Evolutionary conservation across 805 yeast species (phyloP).

Genomic region (Brettanomyces naardenensis): DNA sequence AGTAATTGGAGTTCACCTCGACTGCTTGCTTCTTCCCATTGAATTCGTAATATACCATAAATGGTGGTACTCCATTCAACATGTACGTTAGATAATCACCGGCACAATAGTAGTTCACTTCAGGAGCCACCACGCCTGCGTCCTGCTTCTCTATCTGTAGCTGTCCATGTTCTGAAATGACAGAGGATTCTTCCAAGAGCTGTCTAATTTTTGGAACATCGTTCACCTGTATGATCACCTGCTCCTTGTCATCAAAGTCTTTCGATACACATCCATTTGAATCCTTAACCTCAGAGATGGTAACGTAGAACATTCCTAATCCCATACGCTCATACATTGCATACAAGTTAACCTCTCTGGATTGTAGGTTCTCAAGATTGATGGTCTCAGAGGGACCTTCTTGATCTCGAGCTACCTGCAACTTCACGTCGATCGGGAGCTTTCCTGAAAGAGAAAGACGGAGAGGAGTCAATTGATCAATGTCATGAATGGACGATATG

Average conservation of each 20-base stretch:
- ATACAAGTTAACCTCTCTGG: conserved; percentile 28
- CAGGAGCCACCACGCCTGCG: conserved; percentile 3
- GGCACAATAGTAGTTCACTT: conserved; percentile 60
- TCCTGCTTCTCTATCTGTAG: conserved; percentile 4
- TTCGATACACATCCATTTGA: conserved; percentile 58
- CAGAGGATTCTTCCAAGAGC: conserved; percentile 27
- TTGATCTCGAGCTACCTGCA: conserved; percentile 52
- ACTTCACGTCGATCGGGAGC: conserved; percentile 53
- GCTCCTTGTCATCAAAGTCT: conserved; percentile 26
- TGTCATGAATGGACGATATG: conserved; percentile 17
- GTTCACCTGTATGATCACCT: conserved; percentile 49
- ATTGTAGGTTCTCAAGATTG: conserved; percentile 34
- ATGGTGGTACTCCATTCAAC: conserved; percentile 75
- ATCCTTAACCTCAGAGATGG: conserved; percentile 54
- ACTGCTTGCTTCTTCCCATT: conserved; percentile 55
- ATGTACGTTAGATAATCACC: conserved; percentile 83
- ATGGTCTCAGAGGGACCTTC: conserved; percentile 45
- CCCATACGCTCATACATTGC: conserved; percentile 43
- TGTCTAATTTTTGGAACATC: conserved; percentile 65
- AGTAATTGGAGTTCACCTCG: conserved; percentile 28
- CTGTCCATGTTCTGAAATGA: conserved; percentile 14
- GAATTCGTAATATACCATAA: conserved; percentile 66
- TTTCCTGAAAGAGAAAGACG: conserved; percentile 48
- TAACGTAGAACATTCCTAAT: conserved; percentile 64
- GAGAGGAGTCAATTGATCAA: conserved; percentile 37